Evolutionary conservation across 768 basidiomycete species (phyloP), one percentile per base, ranked within the genome.

Genomic region (Kwoniella shandongensis): DNA sequence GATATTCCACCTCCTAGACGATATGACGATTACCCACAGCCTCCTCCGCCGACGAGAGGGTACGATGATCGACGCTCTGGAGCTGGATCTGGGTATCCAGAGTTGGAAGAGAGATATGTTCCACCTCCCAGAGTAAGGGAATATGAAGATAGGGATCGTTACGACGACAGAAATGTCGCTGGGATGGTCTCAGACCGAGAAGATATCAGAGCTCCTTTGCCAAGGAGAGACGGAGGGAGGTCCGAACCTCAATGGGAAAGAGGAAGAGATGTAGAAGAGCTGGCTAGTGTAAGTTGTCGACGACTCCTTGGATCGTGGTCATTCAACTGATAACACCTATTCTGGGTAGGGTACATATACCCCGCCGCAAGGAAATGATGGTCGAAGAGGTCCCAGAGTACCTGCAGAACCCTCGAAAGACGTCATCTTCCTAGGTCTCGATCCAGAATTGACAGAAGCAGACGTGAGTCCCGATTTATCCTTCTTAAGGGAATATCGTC

Each of bases 351-450:
- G n/a, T 7, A 42, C 55, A 22, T 25, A 41, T 13, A 32, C 32
- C 32, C 32, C 32, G 13, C 32, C 32, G 6, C 32, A 32, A 6
- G 32, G 32, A 13, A 32, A 13, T 32, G 32, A 32, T 13, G 22
- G 30, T 40, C 41, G 44, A 29, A 23, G 56, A 36, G 49, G 56
- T 20, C 46, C 20, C 30, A 64, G 59, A 30, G 39, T 18, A 22
- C 87, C 89, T 27, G 91, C 88, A 56, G 89, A 91, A 75, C 86
- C 89, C 44, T 91, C 89, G 51, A 88, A 86, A 42, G 91, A 97
- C 79, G 89, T 97, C 74, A 94, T 96, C 72, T 94, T 96, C 78
- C 85, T 97, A 60, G 92, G 92, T 54, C 78, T 97, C 57, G 92
- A 96, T 77, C 85, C 86, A 54, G 91, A 91, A 76, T 89, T 93